Evolutionary conservation across 2,329 filamentous ascomycete genomes (phyloP).

Genomic region (Chrysosporium keratinophilum): DNA sequence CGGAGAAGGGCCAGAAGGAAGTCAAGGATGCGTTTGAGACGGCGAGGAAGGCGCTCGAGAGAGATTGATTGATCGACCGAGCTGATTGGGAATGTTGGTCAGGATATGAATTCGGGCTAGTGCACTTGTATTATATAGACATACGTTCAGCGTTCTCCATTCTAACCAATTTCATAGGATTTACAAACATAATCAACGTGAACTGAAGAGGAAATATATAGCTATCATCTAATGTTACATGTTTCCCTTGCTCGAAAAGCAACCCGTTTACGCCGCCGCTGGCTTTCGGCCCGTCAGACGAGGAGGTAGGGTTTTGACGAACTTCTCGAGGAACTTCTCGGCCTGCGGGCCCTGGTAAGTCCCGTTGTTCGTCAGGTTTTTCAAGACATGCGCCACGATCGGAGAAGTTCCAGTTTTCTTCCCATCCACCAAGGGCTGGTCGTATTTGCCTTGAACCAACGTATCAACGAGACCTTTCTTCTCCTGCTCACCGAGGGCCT

Average conservation of each 20-base stretch:
- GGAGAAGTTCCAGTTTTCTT: constrained; percentile 13
- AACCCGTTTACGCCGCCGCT: background rate
- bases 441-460: constrained; percentile 12
- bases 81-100: background rate
- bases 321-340: constrained; percentile 29
- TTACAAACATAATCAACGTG: background rate
- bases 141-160: background rate
- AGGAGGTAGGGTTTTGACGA: constrained; percentile 28
- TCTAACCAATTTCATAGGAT: background rate
- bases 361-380: constrained; percentile 32
- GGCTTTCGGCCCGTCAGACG: background rate
- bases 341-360: constrained; percentile 33
- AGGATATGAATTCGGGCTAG: background rate
- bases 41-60: constrained; percentile 32
- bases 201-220: background rate
- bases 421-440: constrained; percentile 8
- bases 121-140: background rate
- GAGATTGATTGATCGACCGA: constrained; percentile 12
- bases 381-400: constrained; percentile 26
- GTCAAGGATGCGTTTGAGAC: constrained; percentile 38
- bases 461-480: constrained; percentile 5
- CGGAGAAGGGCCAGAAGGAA: constrained; percentile 39
- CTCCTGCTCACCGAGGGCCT: constrained; percentile 7
- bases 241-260: background rate
- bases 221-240: constrained; percentile 6